phyloP scores from a whole-genome alignment of 2,329 filamentous ascomycete genomes.

The Fusarium denticulatum region DNA sequence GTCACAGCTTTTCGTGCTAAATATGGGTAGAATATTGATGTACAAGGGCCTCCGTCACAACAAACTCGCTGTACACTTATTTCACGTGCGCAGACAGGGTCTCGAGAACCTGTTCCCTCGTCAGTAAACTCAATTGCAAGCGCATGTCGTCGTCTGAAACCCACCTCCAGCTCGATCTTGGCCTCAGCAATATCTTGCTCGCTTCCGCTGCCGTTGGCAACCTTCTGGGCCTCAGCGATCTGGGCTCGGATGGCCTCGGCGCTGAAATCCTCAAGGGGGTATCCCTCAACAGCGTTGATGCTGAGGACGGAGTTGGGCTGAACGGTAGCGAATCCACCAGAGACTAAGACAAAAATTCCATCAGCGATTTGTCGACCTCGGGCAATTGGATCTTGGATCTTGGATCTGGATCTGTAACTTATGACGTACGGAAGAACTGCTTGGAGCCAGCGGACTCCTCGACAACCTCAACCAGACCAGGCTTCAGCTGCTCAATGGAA shows the following conservation, averaged over 20 bases:
- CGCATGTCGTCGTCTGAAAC: constrained; percentile 17
- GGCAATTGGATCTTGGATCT: constrained; percentile 1
- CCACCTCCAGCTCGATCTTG: constrained; percentile 97
- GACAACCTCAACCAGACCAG: constrained; percentile 92
- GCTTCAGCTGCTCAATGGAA: constrained; percentile 98
- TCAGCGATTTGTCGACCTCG: constrained; percentile 28
- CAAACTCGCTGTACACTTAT: constrained; percentile 69
- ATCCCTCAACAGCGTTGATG: constrained; percentile 99
- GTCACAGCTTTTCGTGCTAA: constrained; percentile 49
- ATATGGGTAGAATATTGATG: constrained; percentile 52
- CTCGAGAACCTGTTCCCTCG: constrained; percentile 74
- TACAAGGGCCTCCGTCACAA: constrained; percentile 54
- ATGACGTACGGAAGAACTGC: constrained; percentile 94
- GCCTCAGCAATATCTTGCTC: constrained; percentile 98
- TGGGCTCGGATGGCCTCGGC: constrained; percentile 87
- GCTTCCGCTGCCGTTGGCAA: constrained; percentile 87
- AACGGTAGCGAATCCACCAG: constrained; percentile 95
- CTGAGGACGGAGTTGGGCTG: constrained; percentile 94
- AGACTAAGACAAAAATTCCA: constrained; percentile 67
- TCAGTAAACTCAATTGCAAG: constrained; percentile 49
- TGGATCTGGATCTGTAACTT: background rate
- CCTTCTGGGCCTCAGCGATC: constrained; percentile 95
- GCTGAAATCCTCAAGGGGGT: constrained; percentile 95
- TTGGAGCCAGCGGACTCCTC: constrained; percentile 91
- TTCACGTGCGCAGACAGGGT: constrained; percentile 83